Evolutionary conservation across 805 yeast genomes (phyloP).

Genomic region (Zygoascus flipseniorum): DNA sequence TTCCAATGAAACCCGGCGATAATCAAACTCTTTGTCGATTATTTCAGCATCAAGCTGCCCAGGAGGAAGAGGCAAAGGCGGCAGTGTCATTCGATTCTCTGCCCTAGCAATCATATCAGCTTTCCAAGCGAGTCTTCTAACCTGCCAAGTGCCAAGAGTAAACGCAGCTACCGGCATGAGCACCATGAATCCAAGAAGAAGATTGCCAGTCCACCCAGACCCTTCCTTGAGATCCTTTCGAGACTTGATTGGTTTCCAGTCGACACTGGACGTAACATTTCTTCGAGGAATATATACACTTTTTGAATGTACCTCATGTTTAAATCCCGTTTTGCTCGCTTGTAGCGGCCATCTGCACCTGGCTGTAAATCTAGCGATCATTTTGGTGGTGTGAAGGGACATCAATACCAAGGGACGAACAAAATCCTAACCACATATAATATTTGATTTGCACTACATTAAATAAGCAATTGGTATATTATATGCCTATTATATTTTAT

Average conservation of each 20-base stretch:
- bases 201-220: constrained; percentile 4
- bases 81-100: constrained; percentile 70
- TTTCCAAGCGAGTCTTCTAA: constrained; percentile 80
- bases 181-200: constrained; percentile 35
- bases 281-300: constrained; percentile 1
- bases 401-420: too few species aligned
- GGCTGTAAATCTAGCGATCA: background rate
- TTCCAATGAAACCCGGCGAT: constrained; percentile 62
- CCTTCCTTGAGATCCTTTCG: constrained; percentile 15
- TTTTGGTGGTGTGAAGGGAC: background rate
- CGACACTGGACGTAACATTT: constrained; percentile 35
- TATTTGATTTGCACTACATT: too few species aligned
- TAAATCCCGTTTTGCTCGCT: background rate
- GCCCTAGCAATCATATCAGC: constrained; percentile 69
- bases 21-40: constrained; percentile 58
- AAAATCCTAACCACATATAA: background rate
- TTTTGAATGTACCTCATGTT: background rate
- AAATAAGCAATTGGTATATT: too few species aligned
- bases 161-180: constrained; percentile 86
- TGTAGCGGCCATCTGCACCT: background rate
- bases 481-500: too few species aligned
- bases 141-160: constrained; percentile 90
- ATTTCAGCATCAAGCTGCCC: constrained; percentile 44
- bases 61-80: constrained; percentile 63
- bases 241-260: constrained; percentile 74